Percentiles rank a stretch among this genome's conserved stretches.
Conservation (phyloP, 371 early-diverging fungal genomes). For the Mortierella sp. region DNA sequence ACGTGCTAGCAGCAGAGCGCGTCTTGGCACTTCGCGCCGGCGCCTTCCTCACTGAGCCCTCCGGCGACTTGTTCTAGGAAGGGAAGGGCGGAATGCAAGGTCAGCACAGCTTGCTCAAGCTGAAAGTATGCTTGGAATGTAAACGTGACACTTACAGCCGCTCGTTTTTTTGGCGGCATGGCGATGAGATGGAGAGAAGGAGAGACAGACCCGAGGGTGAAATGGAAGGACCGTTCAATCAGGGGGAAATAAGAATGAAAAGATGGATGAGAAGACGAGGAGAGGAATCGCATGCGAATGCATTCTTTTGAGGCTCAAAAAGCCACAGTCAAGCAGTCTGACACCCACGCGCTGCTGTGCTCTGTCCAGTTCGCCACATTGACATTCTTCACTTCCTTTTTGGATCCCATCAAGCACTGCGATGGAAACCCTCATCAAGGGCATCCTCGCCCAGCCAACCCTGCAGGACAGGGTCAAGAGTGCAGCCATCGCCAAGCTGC, state of each 20-base stretch:
- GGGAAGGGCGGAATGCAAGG: not conserved
- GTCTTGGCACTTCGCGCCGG: conserved; percentile 40
- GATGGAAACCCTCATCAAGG: conserved; percentile 47
- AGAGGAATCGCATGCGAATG: no score
- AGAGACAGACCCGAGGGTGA: no score
- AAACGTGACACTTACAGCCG: conserved; percentile 6
- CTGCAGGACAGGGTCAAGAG: conserved; percentile 26
- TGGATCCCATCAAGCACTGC: not conserved
- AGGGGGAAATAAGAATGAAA: no score
- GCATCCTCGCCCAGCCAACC: conserved; percentile 22
- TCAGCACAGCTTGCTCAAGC: no score
- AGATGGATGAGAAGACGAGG: no score
- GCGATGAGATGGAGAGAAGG: not conserved
- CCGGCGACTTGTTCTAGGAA: conserved; percentile 13
- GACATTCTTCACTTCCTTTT: conserved; percentile 2
- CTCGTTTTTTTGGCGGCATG: conserved; percentile 50
- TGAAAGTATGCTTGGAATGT: not conserved
- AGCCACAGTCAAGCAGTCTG: conserved; percentile 10
- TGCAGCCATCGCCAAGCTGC: conserved; percentile 14
- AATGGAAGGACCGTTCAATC: no score
- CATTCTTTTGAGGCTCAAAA: no score
- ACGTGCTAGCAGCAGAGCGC: conserved; percentile 38
- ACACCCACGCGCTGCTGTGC: not conserved
- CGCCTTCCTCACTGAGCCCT: conserved; percentile 18
- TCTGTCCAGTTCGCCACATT: not conserved